Percentiles rank a stretch among this genome's conserved stretches.
phyloP scores from a whole-genome alignment of 768 basidiomycete species.

The Inosperma sp. region DNA sequence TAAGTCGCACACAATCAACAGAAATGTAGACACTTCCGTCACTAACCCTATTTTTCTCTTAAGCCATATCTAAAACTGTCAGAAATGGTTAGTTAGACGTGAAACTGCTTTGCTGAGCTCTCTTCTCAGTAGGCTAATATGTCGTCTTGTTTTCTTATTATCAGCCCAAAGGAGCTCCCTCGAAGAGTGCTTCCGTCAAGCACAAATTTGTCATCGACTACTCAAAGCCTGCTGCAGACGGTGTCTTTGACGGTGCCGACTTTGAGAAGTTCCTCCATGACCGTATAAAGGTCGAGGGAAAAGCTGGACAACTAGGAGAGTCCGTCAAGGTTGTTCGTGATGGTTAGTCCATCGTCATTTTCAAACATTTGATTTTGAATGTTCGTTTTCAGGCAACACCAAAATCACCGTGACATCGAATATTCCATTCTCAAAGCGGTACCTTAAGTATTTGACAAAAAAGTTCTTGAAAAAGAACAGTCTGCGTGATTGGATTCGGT shows the following conservation, averaged over 20 bases:
- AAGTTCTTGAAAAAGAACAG: slow-evolving; percentile 98
- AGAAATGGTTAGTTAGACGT: slow-evolving; percentile 64
- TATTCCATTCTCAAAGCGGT: slow-evolving; percentile 93
- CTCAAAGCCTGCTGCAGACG: slow-evolving; percentile 67
- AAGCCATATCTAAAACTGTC: slow-evolving; percentile 20
- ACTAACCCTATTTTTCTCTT: slow-evolving; percentile 7
- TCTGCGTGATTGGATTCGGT: slow-evolving; percentile 92
- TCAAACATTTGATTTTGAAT: neutral
- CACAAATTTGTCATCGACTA: slow-evolving; percentile 83
- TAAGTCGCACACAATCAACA: slow-evolving; percentile 48
- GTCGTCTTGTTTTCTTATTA: slow-evolving; percentile 25
- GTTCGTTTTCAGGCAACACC: slow-evolving; percentile 50
- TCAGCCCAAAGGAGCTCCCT: slow-evolving; percentile 57
- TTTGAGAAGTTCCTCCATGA: slow-evolving; percentile 89
- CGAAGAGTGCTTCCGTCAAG: slow-evolving; percentile 51
- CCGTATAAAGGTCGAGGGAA: slow-evolving; percentile 90
- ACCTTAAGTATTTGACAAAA: slow-evolving; percentile 98
- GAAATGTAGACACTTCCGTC: slow-evolving; percentile 28
- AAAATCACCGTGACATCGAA: slow-evolving; percentile 82
- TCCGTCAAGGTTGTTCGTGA: slow-evolving; percentile 82
- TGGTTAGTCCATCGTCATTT: slow-evolving; percentile 45
- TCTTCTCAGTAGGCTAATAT: slow-evolving; percentile 88
- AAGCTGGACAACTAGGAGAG: slow-evolving; percentile 89
- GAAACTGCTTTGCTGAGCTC: slow-evolving; percentile 83
- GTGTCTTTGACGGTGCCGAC: slow-evolving; percentile 56